Conservation (phyloP, 257 asterid species). For the Solanum sejunctum region DNA sequence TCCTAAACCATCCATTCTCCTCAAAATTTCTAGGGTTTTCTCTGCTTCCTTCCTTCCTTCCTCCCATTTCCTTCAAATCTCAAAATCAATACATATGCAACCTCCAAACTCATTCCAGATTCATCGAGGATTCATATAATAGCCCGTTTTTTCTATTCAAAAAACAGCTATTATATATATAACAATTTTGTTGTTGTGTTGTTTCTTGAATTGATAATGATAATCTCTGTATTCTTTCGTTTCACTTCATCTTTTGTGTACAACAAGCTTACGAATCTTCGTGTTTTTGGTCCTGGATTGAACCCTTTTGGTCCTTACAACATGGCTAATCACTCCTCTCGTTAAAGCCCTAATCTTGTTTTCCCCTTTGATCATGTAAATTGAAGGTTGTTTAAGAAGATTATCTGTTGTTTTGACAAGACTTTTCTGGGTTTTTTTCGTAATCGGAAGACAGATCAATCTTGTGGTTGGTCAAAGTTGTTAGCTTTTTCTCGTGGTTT, state of each 20-base stretch:
- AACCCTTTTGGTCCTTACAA: slow-evolving; percentile 85
- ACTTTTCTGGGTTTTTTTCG: neutral
- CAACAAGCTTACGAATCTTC: slow-evolving; percentile 45
- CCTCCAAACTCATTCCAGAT: slow-evolving; percentile 34
- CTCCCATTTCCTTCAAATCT: neutral
- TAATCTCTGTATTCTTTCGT: slow-evolving; percentile 21
- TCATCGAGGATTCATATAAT: slow-evolving; percentile 6
- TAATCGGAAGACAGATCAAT: neutral
- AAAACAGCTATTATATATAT: neutral
- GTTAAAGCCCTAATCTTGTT: slow-evolving; percentile 33
- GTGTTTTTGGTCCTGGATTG: slow-evolving; percentile 93
- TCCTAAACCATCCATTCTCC: neutral
- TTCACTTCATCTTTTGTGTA: slow-evolving; percentile 40
- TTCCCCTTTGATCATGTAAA: neutral
- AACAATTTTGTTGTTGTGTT: slow-evolving; percentile 1
- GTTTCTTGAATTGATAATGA: slow-evolving; percentile 34
- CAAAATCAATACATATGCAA: slow-evolving; percentile 26
- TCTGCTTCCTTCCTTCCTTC: neutral
- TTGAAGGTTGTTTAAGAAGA: neutral
- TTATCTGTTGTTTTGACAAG: neutral
- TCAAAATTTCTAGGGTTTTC: slow-evolving; percentile 6
- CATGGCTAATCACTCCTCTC: slow-evolving; percentile 79
- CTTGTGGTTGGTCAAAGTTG: neutral
- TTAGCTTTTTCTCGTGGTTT: neutral
- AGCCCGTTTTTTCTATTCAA: neutral